Evolutionary conservation across 2,329 filamentous ascomycete genomes (phyloP), one percentile per base, ranked within the genome.

Genomic region (Trichophyton rubrum): DNA sequence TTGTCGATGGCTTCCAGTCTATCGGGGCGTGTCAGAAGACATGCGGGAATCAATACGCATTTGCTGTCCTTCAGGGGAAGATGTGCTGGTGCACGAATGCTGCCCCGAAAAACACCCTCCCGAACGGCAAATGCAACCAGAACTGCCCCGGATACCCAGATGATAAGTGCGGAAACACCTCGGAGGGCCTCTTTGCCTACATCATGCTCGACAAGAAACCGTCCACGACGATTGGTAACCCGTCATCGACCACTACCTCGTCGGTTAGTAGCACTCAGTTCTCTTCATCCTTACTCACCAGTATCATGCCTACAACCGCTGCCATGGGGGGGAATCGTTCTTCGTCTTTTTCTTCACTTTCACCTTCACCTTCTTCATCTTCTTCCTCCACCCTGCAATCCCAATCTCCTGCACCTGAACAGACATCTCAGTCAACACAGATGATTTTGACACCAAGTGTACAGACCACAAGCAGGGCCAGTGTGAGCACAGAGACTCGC

Each of bases 81-180:
- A 67, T 69, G 17, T 80, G 78, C 66, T 80, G 78, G 77, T 80
- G 78, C 66, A 76, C 77, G 7, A 74, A 79, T 62, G 74, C 77
- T 58, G 69, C 68, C 11, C 78, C 78, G 1, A 69, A 71, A 6
- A 62, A 70, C 41, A 72, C 69, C 5, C 70, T 70, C 6, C 70
- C 67, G 53, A 67, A 68, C 3, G 67, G 67, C 1, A 64, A 73
- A 4, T 80, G 78, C 67, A 66, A 71, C 60, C 66, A 71, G 45
- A 55, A 63, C 20, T 80, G 78, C 60, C 77, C 78, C 9, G 78
- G 78, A n/a, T 79, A 75, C 65, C 72, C 72, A n/a, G 59, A 62
- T 15, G 78, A 80, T 60, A 70, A 68, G 59, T 80, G 78, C 65
- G 78, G 78, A 58, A 75, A 69, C 66, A 63, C 67, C 9, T 61